phyloP scores from a whole-genome alignment of 2,329 filamentous ascomycete species.

The Monilinia vaccinii-corymbosi region DNA sequence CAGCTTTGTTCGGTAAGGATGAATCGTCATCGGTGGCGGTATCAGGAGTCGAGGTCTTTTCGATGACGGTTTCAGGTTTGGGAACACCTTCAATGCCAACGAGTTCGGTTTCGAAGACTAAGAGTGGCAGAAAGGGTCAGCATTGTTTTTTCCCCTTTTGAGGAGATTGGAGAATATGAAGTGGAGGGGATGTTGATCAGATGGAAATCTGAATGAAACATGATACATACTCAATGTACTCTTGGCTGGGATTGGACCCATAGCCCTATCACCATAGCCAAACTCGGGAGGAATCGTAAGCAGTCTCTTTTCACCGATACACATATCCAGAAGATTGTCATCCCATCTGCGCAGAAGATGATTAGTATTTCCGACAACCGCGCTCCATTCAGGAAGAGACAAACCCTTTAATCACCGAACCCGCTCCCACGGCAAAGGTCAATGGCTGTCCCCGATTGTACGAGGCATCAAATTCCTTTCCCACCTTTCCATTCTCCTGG shows the following conservation, averaged over 20 bases:
- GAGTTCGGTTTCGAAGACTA: conserved; percentile 87
- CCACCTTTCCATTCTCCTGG: conserved; percentile 42
- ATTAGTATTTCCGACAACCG: background rate
- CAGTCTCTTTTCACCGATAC: conserved; percentile 84
- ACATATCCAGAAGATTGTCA: conserved; percentile 84
- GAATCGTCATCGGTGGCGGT: conserved; percentile 23
- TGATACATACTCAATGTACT: conserved; percentile 59
- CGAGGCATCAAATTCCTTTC: conserved; percentile 74
- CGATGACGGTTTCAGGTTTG: conserved; percentile 5
- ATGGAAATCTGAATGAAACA: background rate
- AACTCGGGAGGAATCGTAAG: conserved; percentile 82
- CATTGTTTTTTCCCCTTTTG: conserved; percentile 12
- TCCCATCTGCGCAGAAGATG: conserved; percentile 58
- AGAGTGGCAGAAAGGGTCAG: background rate
- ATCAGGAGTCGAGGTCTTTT: conserved; percentile 10
- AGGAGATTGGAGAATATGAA: background rate
- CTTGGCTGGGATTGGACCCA: conserved; percentile 76
- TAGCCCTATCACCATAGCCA: conserved; percentile 67
- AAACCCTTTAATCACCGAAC: conserved; percentile 83
- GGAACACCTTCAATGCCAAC: conserved; percentile 69
- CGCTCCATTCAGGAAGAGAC: conserved; percentile 25
- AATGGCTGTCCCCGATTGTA: conserved; percentile 73
- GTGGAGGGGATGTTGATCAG: too few relatives aligned
- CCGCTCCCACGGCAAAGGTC: conserved; percentile 66
- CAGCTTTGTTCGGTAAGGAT: conserved; percentile 17